Percentiles rank a stretch among this genome's conserved stretches.
These are phyloP conservation scores for Fraxinus angustifolia DNA, from an alignment of 305 asterid species.

Conservation along the genomic window DNA sequence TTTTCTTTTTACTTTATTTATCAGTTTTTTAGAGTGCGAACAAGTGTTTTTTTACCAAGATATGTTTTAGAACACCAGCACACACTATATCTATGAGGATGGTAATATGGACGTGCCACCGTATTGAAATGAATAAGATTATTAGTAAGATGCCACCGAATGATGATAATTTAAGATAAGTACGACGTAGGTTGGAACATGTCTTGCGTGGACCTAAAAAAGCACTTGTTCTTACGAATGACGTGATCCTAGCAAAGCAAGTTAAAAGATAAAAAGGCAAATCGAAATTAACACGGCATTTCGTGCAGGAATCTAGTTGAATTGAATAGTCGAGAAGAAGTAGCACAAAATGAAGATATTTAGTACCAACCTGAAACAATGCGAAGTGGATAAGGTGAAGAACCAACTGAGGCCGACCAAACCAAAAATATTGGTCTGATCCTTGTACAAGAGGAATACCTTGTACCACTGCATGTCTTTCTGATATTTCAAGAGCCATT, in stretches of 20 bases:
- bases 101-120: neutral
- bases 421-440: conserved; percentile 81
- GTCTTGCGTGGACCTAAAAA: neutral
- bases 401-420: conserved; percentile 66
- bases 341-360: neutral
- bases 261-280: neutral
- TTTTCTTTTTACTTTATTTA: neutral
- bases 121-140: neutral
- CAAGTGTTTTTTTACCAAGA: neutral
- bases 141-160: neutral
- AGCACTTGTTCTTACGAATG: neutral
- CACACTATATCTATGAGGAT: neutral
- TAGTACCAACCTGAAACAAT: conserved; percentile 64
- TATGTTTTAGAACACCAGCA: neutral
- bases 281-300: neutral
- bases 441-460: conserved; percentile 95
- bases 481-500: conserved; percentile 83
- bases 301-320: neutral
- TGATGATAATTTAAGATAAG: neutral
- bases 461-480: conserved; percentile 83
- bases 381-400: conserved; percentile 81
- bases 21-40: neutral
- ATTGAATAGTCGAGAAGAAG: neutral
- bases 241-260: neutral
- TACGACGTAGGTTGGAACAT: neutral